Evolutionary conservation across 2,329 filamentous ascomycete species (phyloP).

Genomic region (Monosporascus ibericus): DNA sequence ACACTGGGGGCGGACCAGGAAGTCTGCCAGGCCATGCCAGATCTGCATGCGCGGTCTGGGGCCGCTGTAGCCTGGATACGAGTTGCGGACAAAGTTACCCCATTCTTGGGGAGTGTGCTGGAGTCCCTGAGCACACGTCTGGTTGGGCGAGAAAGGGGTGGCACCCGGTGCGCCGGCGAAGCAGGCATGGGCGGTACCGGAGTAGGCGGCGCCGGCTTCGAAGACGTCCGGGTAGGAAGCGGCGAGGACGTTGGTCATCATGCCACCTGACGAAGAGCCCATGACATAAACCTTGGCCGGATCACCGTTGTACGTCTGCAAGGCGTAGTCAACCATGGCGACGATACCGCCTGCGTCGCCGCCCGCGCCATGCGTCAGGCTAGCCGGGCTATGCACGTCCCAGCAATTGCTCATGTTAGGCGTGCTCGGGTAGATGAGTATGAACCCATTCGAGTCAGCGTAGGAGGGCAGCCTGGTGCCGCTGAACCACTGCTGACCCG

Average conservation of each 20-base stretch:
- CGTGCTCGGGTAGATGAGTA: conserved; percentile 27
- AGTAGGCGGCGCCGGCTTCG: conserved; percentile 11
- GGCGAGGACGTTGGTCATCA: conserved; percentile 17
- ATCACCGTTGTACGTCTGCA: conserved; percentile 7
- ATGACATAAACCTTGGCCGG: conserved; percentile 5
- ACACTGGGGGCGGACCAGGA: conserved; percentile 21
- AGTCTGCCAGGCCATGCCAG: conserved; percentile 30
- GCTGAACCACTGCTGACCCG: conserved; percentile 9
- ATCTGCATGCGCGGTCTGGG: conserved; percentile 27
- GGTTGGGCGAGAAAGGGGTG: conserved; percentile 12
- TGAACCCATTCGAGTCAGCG: conserved; percentile 40
- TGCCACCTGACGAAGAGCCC: conserved; percentile 11
- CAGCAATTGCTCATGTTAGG: conserved; percentile 16
- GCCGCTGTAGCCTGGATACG: conserved; percentile 30
- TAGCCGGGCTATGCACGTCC: conserved; percentile 14
- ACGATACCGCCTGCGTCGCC: conserved; percentile 13
- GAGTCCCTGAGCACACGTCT: conserved; percentile 13
- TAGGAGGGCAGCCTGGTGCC: conserved; percentile 11
- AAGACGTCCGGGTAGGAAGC: conserved; percentile 15
- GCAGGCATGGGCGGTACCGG: conserved; percentile 9
- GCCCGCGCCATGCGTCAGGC: conserved; percentile 12
- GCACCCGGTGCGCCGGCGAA: conserved; percentile 9
- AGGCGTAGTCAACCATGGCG: conserved; percentile 14
- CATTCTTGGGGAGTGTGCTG: conserved; percentile 19
- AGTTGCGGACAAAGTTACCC: conserved; percentile 25